These are phyloP conservation scores for Phalaenopsis equestris DNA, from an alignment of 106 monocot genomes.

Conservation along the genomic window DNA sequence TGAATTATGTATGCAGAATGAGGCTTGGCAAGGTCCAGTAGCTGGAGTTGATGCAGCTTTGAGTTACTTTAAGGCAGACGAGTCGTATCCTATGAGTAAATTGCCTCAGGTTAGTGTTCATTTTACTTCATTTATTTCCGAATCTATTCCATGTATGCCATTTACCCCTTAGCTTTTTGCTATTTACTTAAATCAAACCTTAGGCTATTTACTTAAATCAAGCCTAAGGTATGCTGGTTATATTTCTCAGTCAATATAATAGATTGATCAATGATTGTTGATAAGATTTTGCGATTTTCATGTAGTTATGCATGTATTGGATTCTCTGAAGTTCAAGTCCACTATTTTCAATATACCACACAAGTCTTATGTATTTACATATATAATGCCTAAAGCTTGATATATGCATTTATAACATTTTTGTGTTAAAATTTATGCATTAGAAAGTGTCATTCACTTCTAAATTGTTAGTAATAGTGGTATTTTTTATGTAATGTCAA, in stretches of 20 bases:
- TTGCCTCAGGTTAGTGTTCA: conserved; percentile 51
- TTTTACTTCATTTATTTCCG: background rate
- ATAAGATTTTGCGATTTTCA: background rate
- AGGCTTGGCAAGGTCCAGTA: conserved; percentile 74
- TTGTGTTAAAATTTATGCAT: too few species aligned
- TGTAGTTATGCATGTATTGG: background rate
- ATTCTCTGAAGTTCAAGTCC: background rate
- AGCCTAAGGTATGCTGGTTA: background rate
- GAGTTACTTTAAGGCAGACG: conserved; percentile 71
- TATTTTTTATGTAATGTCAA: too few species aligned
- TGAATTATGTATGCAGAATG: conserved; percentile 34
- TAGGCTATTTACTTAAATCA: background rate
- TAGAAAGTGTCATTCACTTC: too few species aligned
- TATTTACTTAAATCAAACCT: background rate
- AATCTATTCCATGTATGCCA: background rate
- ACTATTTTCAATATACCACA: background rate
- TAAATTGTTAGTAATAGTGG: too few species aligned
- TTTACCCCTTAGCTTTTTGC: too few species aligned
- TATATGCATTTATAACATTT: too few species aligned
- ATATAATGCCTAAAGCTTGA: too few species aligned
- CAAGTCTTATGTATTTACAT: too few species aligned
- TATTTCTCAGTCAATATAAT: background rate
- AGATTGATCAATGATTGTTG: background rate
- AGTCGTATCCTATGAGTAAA: conserved; percentile 56
- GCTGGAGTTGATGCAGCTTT: conserved; percentile 80